Base-by-base conservation (phyloP, 176 grass and related monocot genomes). In the Puccinellia tenuiflora region DNA sequence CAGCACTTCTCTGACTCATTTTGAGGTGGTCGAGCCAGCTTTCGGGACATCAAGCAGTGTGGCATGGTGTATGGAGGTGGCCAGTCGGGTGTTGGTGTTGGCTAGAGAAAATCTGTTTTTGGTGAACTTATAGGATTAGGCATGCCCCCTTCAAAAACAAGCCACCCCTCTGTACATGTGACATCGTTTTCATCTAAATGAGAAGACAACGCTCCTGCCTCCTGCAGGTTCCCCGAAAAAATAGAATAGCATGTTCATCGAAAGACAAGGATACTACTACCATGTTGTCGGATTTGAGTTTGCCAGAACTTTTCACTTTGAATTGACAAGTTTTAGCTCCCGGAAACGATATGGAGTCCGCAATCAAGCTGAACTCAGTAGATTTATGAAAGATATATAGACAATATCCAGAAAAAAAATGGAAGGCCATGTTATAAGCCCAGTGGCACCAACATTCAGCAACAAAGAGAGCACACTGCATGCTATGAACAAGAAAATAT, bases 351-450 rank as follows among this genome's bases (percentile, higher is more conserved):
- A 37, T 20, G 52, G 68, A 35, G 7, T 65, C 26, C 17, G 0
- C 33, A 82, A 26, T 78, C 84, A 89, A 82, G 72, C 17, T 77
- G 70, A 9, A 73, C 6, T 34, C 15, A 31, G 60, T 31, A 81
- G 24, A 24, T 75, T 64, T 73, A 25, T 72, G 64, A 70, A 6
- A 11, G 31, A 57, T 82, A 51, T 80, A 40, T 20, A 33, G n/a
- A 64, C 21, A 45, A 6, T 45, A 73, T 46, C 18, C 26, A 81
- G 15, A 84, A 66, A 22, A 65, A 79, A 47, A 74, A 57, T 20
- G 28, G 8, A 35, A 78, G 52, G 43, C 6, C 42, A 45, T 38
- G 63, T 28, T 67, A 74, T 68, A 59, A 80, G 15, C n/a, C 54
- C 73, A 83, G 25, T 52, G 24, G 13, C 42, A 45, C 2, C 42